Conservation (phyloP, 1,284 basidiomycete genomes). For the Cryptococcus sp. region DNA sequence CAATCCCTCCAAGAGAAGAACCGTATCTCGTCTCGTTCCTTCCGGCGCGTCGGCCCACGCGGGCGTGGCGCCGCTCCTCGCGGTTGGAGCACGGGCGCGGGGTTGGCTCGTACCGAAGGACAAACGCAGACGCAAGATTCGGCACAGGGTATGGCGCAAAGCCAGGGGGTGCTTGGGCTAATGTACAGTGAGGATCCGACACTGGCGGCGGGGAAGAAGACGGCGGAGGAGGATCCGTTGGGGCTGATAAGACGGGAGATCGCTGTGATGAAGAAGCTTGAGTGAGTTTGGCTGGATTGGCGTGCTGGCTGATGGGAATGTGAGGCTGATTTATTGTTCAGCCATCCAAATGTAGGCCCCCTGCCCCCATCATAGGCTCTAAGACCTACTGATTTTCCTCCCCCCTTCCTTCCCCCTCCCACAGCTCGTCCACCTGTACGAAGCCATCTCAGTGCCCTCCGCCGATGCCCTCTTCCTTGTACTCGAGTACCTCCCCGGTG, state of each 20-base stretch:
- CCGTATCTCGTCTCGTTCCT: conserved; percentile 17
- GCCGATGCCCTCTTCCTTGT: conserved; percentile 57
- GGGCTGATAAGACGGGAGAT: conserved; percentile 49
- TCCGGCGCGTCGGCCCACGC: conserved; percentile 1
- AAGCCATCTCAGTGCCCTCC: conserved; percentile 56
- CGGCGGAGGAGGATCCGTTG: conserved; percentile 40
- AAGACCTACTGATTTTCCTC: too few relatives aligned
- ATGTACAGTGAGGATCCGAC: conserved; percentile 3
- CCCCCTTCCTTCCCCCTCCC: conserved; percentile 32
- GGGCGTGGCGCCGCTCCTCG: neutral
- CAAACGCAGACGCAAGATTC: neutral
- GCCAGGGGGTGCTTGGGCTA: neutral
- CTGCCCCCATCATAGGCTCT: neutral
- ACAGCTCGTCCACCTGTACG: conserved; percentile 56
- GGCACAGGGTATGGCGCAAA: neutral
- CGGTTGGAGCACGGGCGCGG: neutral
- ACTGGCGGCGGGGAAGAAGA: conserved; percentile 14
- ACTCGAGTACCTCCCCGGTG: conserved; percentile 54
- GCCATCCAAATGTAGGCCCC: conserved; percentile 48
- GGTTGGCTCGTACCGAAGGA: neutral
- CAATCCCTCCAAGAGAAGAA: conserved; percentile 40
- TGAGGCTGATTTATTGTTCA: conserved; percentile 17
- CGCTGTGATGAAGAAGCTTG: conserved; percentile 53
- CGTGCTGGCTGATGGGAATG: too few relatives aligned
- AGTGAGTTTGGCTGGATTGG: conserved; percentile 32